Evolutionary conservation across 1,284 basidiomycete genomes (phyloP).

Genomic region (Fomitopsis schrenkii): DNA sequence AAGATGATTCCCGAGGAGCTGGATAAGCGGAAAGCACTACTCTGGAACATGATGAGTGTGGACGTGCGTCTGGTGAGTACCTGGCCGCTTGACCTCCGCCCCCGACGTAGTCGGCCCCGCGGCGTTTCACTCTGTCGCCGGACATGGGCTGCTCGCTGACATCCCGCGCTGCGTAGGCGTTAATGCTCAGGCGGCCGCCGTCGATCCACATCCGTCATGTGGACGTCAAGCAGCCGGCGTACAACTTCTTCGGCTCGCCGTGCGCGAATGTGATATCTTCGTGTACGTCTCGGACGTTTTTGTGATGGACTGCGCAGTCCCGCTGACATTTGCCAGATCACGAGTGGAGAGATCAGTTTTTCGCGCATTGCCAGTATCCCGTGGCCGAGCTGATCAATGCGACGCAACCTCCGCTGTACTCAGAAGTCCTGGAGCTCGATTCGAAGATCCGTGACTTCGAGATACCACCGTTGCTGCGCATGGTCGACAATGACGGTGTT

Average conservation of each 20-base stretch:
- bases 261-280: background rate
- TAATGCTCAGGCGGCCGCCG: slow-evolving; percentile 28
- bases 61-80: slow-evolving; percentile 47
- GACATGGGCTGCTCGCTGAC: slow-evolving; percentile 3
- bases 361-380: slow-evolving; percentile 24
- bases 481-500: slow-evolving; percentile 17
- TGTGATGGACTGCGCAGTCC: background rate
- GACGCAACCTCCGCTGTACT: slow-evolving; percentile 21
- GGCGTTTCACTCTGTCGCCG: background rate
- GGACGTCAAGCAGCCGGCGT: slow-evolving; percentile 19
- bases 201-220: slow-evolving; percentile 24
- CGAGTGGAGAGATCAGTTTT: slow-evolving; percentile 28
- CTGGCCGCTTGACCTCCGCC: background rate
- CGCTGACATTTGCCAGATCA: slow-evolving; percentile 18
- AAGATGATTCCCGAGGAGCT: slow-evolving; percentile 49
- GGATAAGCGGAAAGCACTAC: slow-evolving; percentile 48
- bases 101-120: background rate
- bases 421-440: slow-evolving; percentile 25
- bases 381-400: slow-evolving; percentile 21
- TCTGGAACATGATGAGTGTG: slow-evolving; percentile 54
- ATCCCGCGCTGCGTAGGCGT: slow-evolving; percentile 13
- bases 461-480: slow-evolving; percentile 20
- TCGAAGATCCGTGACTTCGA: slow-evolving; percentile 25
- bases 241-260: slow-evolving; percentile 7
- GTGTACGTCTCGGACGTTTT: background rate